Evolutionary conservation across 2,329 filamentous ascomycete genomes (phyloP).

Genomic region (Leptodontidium sp.): DNA sequence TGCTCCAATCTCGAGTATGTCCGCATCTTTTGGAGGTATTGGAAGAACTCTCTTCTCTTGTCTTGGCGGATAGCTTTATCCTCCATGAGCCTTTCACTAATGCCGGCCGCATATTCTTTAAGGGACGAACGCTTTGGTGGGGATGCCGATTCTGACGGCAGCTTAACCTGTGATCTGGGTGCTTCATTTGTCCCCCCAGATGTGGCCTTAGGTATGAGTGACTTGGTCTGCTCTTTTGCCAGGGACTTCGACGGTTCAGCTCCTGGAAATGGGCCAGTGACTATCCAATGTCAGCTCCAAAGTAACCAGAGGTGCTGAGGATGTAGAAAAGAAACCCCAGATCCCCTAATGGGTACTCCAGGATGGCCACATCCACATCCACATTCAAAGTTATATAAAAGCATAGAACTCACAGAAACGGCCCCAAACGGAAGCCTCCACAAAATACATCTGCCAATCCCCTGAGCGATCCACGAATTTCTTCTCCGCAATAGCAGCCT

Average conservation of each 20-base stretch:
- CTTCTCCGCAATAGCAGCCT: neutral
- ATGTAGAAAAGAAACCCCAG: neutral
- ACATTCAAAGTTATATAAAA: neutral
- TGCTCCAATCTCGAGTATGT: slow-evolving; percentile 22
- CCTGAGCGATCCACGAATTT: slow-evolving; percentile 7
- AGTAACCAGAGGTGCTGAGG: too few relatives aligned
- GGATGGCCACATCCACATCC: neutral
- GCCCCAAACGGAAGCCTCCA: slow-evolving; percentile 19
- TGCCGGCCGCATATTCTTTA: neutral
- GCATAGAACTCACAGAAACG: slow-evolving; percentile 23
- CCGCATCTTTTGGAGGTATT: slow-evolving; percentile 34
- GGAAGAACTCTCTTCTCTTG: slow-evolving; percentile 33
- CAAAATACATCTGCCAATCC: slow-evolving; percentile 22
- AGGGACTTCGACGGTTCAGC: neutral
- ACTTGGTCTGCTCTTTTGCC: too few relatives aligned
- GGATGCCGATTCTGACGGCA: neutral
- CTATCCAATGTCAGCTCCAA: neutral
- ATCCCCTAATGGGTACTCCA: neutral
- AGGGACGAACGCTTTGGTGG: neutral
- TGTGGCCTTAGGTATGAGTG: too few relatives aligned
- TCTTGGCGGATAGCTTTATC: slow-evolving; percentile 22
- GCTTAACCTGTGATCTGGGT: neutral
- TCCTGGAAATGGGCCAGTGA: slow-evolving; percentile 11
- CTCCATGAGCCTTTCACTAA: slow-evolving; percentile 35
- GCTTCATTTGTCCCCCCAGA: too few relatives aligned